Conservation (phyloP, 2,329 filamentous ascomycete genomes). For the Endoconidiophora laricicola region DNA sequence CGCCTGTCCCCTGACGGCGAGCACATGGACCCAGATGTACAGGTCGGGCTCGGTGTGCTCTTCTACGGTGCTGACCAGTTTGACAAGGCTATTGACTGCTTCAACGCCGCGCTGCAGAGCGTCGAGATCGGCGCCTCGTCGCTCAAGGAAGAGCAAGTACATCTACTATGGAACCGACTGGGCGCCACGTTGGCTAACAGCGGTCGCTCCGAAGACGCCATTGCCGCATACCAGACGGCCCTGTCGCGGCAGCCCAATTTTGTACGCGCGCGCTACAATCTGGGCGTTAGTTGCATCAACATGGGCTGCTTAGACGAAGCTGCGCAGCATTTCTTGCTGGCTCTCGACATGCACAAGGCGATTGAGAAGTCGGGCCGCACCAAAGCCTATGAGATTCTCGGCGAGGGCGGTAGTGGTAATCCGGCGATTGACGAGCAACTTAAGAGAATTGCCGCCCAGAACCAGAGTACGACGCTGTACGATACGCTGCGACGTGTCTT, state of each 20-base stretch:
- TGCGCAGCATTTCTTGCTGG: slow-evolving; percentile 79
- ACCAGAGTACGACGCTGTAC: slow-evolving; percentile 90
- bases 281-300: slow-evolving; percentile 93
- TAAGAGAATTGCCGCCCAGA: slow-evolving; percentile 81
- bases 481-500: slow-evolving; percentile 93
- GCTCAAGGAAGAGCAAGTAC: slow-evolving; percentile 73
- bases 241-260: slow-evolving; percentile 87
- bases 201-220: slow-evolving; percentile 85
- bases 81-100: slow-evolving; percentile 97
- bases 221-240: slow-evolving; percentile 88
- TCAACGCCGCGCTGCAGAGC: slow-evolving; percentile 74
- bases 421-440: slow-evolving; percentile 49
- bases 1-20: slow-evolving; percentile 82
- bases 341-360: slow-evolving; percentile 87
- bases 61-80: slow-evolving; percentile 98
- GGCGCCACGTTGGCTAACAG: slow-evolving; percentile 92
- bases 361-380: slow-evolving; percentile 74
- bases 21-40: slow-evolving; percentile 96
- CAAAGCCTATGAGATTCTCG: slow-evolving; percentile 68
- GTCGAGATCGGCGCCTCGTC: slow-evolving; percentile 60
- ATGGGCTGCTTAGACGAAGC: slow-evolving; percentile 90
- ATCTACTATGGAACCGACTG: slow-evolving; percentile 92
- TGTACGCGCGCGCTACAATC: slow-evolving; percentile 88
- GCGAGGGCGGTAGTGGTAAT: slow-evolving; percentile 26
- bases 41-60: slow-evolving; percentile 87